A percentile compares a stretch with the other conserved stretches of the same genome.
Evolutionary conservation across 2,329 filamentous ascomycete genomes (phyloP).

Genomic region (Tetracladium maxilliforme): DNA sequence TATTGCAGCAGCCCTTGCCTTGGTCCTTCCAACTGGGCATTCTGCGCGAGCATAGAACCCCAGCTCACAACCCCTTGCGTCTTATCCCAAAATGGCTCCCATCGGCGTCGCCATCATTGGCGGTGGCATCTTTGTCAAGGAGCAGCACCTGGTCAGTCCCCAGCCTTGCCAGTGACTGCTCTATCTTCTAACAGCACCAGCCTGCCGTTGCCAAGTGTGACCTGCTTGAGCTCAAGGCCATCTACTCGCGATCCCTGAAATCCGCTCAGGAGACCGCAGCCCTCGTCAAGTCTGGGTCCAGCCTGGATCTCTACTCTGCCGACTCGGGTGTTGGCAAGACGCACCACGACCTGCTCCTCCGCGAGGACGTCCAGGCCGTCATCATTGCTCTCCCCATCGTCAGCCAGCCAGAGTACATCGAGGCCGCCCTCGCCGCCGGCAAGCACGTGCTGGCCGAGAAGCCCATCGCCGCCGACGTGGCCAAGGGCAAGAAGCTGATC

Average conservation of each 20-base stretch:
- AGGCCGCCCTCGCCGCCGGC: conserved; percentile 29
- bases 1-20: too few species aligned
- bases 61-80: too few species aligned
- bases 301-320: conserved; percentile 40
- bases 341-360: too few species aligned
- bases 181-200: too few species aligned
- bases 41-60: too few species aligned
- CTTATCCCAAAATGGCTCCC: too few species aligned
- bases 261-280: conserved; percentile 42
- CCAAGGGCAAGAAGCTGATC: conserved; percentile 30
- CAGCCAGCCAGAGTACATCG: conserved; percentile 30
- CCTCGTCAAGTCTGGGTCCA: conserved; percentile 19
- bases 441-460: conserved; percentile 42
- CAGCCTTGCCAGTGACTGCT: conserved; percentile 1
- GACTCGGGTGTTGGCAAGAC: too few species aligned
- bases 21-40: too few species aligned
- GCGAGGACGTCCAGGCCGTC: conserved; percentile 17
- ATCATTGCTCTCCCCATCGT: conserved; percentile 32
- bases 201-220: conserved; percentile 43
- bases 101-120: conserved; percentile 46
- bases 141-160: conserved; percentile 34
- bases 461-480: conserved; percentile 32
- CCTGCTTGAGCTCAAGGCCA: conserved; percentile 40
- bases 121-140: conserved; percentile 45
- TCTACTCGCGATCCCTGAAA: conserved; percentile 47